Evolutionary conservation across 129 eudicot genomes (phyloP), one percentile per base, ranked within the genome.

Genomic region (Flaveria bidentis): DNA sequence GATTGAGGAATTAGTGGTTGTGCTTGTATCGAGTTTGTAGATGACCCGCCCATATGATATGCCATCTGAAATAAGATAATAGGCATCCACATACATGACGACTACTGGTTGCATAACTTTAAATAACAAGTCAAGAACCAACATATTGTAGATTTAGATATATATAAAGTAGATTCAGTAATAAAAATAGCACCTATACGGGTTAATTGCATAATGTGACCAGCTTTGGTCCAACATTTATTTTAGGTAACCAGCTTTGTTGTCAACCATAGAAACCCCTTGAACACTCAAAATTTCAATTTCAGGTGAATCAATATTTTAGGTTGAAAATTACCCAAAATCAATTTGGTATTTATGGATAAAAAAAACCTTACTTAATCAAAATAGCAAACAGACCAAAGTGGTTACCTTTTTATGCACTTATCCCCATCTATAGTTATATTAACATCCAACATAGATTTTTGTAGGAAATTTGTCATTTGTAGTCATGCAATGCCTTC

Each of bases 21-120:
- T 66, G 82, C 73, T 65, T 82, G 84, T 61, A 81, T 57, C 15
- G 88, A 63, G 7, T 76, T 85, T 44, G 88, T 74, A 73, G 96
- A 76, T 79, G 87, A 85, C 47, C 81, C 74, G 25, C 83, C 74
- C 52, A 74, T 77, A 51, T 92, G 96, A 82, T 79, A 80, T 62
- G 84, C 63, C 82, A 82, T 81, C 96, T 86, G 68, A 57, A 47
- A 67, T 36, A 75, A 50, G 23, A 70, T 2, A 62, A 16, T 0
- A 63, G 4, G 22, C 56, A 47, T 11, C 33, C 23, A 51, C 4
- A 52, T 16, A 12, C 26, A 55, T 61, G 8, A 62, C 4, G 22
- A 20, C 13, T 52, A 5, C 9, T n/a, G 23, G 6, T 52, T 52
- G 58, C 58, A 52, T 52, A 4, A 4, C 23, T 52, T 16, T n/a